Base-by-base conservation (phyloP, 768 basidiomycete genomes). In the Pulveroboletus ravenelii region DNA sequence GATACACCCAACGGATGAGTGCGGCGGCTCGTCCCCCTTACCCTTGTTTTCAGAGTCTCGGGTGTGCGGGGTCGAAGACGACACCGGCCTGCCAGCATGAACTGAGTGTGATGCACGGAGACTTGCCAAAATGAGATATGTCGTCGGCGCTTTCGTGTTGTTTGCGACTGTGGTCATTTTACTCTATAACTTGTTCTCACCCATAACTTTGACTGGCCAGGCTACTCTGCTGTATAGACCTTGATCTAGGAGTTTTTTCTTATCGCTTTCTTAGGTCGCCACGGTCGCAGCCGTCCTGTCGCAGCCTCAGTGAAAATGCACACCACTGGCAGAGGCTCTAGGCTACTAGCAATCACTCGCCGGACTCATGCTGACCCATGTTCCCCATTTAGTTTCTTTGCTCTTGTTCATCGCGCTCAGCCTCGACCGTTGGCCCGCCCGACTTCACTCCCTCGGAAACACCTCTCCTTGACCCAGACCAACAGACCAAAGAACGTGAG, bases 61-160 rank as follows among this genome's bases (percentile, higher is more conserved):
- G 20, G 38, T 40, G 8, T 45, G 29, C 1, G 10, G 29, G 23
- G 3, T 10, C 20, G 12, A 20, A 9, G 10, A 25, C 6, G 12
- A 15, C 15, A 9, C 18, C 30, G 10, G 34, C 14, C 36, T 37
- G 10, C n/a, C 9, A 10, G 20, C 20, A 23, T 23, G 20, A 23
- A 23, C 4, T 13, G 30, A 25, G 18, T 1, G 12, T 34, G 31
- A 10, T 10, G n/a, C 15, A 5, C 20, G 29, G 59, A 58, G 62
- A 42, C 25, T 47, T 63, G 53, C 62, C 47, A 47, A 42, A 64
- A 51, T 12, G 13, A 38, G 62, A 52, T 47, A 55, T 64, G 56
- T 62, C 31, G 36, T 51, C 62, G 61, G 61, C 2, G 37, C 18
- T 48, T 13, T 23, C 30, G 10, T 10, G 5, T 27, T 2, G 20